Percentiles rank a stretch among this genome's conserved stretches.
phyloP scores from a whole-genome alignment of 148 eudicot genomes.

The Camellia sinensis region DNA sequence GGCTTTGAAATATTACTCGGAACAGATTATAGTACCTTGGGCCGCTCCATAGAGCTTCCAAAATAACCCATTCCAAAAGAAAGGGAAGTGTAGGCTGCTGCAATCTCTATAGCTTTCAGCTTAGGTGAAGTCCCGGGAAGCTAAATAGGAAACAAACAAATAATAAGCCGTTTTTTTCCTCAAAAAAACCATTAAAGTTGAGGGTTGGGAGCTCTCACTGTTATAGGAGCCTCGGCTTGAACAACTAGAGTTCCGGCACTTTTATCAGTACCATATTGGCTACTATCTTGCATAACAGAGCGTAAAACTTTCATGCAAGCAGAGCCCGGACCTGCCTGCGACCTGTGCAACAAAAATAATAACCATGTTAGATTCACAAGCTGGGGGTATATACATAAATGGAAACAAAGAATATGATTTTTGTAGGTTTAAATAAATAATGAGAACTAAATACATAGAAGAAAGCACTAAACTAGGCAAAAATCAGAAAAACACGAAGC shows the following conservation, averaged over 20 bases:
- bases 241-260: constrained; percentile 88
- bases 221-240: constrained; percentile 65
- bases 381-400: neutral
- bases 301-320: constrained; percentile 71
- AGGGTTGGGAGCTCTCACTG: constrained; percentile 33
- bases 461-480: neutral
- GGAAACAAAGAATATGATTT: neutral
- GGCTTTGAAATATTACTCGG: neutral
- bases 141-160: constrained; percentile 29
- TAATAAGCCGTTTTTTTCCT: neutral
- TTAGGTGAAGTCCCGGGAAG: constrained; percentile 35
- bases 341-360: constrained; percentile 37
- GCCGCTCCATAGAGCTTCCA: constrained; percentile 78
- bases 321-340: constrained; percentile 84
- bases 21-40: constrained; percentile 54
- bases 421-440: neutral
- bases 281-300: constrained; percentile 43
- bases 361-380: neutral
- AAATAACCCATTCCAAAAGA: constrained; percentile 94
- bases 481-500: neutral
- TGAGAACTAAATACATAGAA: neutral
- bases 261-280: constrained; percentile 42
- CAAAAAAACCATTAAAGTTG: neutral
- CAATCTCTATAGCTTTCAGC: constrained; percentile 86
- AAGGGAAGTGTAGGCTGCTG: constrained; percentile 69